These are phyloP conservation scores for Sphagnum tenellum DNA, from an alignment of 225 moss, liverwort and hornwort species.

Conservation along the genomic window DNA sequence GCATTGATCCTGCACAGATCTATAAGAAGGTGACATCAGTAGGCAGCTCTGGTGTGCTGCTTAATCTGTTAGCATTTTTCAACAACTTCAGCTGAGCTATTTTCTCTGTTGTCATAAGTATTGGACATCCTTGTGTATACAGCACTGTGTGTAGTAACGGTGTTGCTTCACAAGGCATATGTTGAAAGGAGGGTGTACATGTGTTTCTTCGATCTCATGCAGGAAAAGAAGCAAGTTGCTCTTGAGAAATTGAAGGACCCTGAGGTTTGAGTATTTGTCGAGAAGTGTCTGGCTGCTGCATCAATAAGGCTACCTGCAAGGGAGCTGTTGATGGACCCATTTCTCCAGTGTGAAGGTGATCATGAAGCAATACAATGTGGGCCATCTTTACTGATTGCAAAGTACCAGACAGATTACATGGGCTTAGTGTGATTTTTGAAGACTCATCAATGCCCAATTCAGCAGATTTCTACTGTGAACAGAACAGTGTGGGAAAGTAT, in stretches of 20 bases:
- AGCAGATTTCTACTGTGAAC: constrained; percentile 22
- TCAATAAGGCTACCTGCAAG: constrained; percentile 52
- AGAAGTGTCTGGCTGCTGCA: constrained; percentile 55
- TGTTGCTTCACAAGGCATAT: background rate
- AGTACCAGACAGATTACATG: constrained; percentile 4
- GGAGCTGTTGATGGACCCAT: constrained; percentile 61
- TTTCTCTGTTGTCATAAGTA: too few relatives aligned
- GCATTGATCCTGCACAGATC: constrained; percentile 60
- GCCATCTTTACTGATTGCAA: constrained; percentile 7
- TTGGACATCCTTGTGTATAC: background rate
- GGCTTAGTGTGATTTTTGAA: constrained; percentile 2
- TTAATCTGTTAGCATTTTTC: too few relatives aligned
- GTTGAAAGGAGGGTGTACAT: background rate
- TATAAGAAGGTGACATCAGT: constrained; percentile 69
- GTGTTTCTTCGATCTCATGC: constrained; percentile 3
- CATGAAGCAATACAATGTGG: constrained; percentile 13
- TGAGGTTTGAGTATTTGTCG: constrained; percentile 48
- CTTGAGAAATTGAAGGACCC: constrained; percentile 50
- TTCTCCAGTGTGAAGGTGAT: constrained; percentile 37
- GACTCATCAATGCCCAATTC: constrained; percentile 21
- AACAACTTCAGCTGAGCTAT: too few relatives aligned
- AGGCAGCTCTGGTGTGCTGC: constrained; percentile 1
- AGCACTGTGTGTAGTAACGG: too few relatives aligned
- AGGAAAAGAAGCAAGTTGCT: constrained; percentile 66
- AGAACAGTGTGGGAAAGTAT: constrained; percentile 18